Evolutionary conservation across 2,329 filamentous ascomycete species (phyloP).

Genomic region (Monilinia polystroma): DNA sequence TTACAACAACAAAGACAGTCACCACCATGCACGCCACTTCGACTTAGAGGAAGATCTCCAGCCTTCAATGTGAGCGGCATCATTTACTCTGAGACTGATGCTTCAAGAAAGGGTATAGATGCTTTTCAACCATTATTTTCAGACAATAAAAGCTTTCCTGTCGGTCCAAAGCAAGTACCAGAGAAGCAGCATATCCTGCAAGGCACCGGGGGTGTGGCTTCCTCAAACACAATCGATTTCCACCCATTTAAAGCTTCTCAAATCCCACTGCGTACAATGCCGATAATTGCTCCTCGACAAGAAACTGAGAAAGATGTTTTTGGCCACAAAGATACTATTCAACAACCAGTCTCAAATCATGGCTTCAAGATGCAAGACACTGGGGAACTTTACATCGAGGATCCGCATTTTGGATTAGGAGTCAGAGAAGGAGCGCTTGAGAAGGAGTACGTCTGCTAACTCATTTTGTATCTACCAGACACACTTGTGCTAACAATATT

Average conservation of each 20-base stretch:
- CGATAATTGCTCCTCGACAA: background rate
- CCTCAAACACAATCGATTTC: background rate
- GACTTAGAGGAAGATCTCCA: slow-evolving; percentile 18
- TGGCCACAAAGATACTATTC: background rate
- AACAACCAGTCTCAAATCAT: background rate
- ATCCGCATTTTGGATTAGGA: slow-evolving; percentile 34
- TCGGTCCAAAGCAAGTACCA: background rate
- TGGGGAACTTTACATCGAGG: slow-evolving; percentile 23
- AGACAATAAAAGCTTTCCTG: background rate
- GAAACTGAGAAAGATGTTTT: background rate
- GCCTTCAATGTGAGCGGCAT: background rate
- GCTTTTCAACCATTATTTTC: background rate
- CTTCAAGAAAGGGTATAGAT: background rate
- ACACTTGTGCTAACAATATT: slow-evolving; percentile 5
- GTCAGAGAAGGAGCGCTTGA: slow-evolving; percentile 27
- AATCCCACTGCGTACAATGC: background rate
- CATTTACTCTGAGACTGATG: background rate
- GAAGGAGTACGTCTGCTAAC: slow-evolving; percentile 27
- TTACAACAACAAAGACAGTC: slow-evolving; percentile 16
- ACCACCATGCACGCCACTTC: background rate
- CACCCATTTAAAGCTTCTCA: background rate
- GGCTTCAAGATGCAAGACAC: background rate
- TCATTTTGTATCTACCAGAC: background rate
- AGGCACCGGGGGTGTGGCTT: background rate
- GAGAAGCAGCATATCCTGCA: background rate